Conservation (phyloP, 345 rosid species). For the Eucalyptus lansdowneana region DNA sequence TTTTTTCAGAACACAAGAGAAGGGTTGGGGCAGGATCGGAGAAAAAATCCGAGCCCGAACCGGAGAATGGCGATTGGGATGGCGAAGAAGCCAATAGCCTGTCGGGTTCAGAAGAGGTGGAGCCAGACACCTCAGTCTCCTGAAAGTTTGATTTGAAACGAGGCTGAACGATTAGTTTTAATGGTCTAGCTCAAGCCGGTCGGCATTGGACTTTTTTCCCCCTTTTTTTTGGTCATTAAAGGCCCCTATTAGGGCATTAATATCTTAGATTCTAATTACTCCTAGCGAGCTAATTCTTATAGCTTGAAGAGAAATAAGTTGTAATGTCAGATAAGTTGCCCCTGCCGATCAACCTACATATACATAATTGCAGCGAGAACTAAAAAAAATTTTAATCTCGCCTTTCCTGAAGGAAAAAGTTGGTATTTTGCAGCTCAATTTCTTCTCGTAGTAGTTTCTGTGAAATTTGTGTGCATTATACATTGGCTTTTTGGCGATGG, state of each 20-base stretch:
- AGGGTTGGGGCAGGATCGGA: slow-evolving; percentile 23
- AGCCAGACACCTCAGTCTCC: slow-evolving; percentile 32
- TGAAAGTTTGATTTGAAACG: not conserved
- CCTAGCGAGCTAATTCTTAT: slow-evolving; percentile 1
- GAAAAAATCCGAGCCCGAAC: slow-evolving; percentile 22
- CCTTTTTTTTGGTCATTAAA: slow-evolving; percentile 2
- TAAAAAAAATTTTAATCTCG: not conserved
- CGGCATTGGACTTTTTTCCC: not conserved
- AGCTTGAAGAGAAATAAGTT: not conserved
- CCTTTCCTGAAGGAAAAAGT: not conserved
- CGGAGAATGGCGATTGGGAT: slow-evolving; percentile 30
- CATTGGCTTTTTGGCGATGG: not conserved
- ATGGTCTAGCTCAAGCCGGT: not conserved
- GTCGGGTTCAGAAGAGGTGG: slow-evolving; percentile 38
- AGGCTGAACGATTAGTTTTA: slow-evolving; percentile 4
- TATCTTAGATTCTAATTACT: not conserved
- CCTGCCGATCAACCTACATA: not conserved
- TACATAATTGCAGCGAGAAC: not conserved
- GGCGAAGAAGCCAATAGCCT: slow-evolving; percentile 16
- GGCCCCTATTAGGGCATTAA: slow-evolving; percentile 22
- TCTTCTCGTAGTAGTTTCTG: not conserved
- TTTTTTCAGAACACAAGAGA: slow-evolving; percentile 61
- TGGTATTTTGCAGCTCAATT: not conserved
- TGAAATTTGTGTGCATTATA: not conserved
- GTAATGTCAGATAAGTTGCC: not conserved